Evolutionary conservation across 2,329 filamentous ascomycete genomes (phyloP).

Genomic region (Pseudocercospora fuligena): DNA sequence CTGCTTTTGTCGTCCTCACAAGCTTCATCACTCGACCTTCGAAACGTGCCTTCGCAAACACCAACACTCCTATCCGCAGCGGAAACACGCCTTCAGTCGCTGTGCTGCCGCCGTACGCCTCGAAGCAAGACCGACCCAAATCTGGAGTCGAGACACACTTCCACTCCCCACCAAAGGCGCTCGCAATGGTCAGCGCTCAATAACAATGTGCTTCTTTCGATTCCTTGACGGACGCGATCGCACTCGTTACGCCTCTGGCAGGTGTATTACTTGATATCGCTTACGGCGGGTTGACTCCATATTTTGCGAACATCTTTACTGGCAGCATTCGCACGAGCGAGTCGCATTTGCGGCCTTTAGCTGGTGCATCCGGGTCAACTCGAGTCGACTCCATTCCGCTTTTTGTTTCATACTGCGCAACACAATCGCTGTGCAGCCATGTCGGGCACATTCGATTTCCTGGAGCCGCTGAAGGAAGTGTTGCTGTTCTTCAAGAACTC

Average conservation of each 20-base stretch:
- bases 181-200: conserved; percentile 4
- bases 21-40: background rate
- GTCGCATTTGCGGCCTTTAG: background rate
- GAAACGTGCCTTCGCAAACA: background rate
- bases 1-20: too few species aligned
- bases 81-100: too few species aligned
- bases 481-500: conserved; percentile 27
- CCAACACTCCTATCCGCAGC: background rate
- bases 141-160: background rate
- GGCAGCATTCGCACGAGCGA: background rate
- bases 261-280: background rate
- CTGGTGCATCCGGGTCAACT: background rate
- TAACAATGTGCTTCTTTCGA: conserved; percentile 2
- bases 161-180: background rate
- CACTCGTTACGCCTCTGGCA: conserved; percentile 1
- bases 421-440: background rate
- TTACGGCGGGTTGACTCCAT: background rate
- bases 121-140: background rate
- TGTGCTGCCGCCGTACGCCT: background rate
- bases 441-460: background rate
- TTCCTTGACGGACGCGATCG: background rate
- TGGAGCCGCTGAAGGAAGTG: conserved; percentile 30
- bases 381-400: background rate
- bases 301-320: background rate
- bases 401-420: background rate